Base-by-base conservation (phyloP, 805 yeast genomes). In the Ogataea neopini region DNA sequence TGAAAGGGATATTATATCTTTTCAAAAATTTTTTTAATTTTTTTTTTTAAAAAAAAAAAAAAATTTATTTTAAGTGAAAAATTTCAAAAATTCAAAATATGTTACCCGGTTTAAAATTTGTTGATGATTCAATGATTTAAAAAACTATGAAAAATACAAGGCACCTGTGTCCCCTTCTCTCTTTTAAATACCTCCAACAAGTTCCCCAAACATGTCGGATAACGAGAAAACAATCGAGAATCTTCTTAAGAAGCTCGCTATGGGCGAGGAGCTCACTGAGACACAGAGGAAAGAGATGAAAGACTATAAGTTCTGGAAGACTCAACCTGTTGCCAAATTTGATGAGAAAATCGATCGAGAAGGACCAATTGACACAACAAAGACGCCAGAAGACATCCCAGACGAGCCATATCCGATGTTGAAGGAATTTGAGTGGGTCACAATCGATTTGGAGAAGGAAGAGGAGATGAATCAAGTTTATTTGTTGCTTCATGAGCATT, bases 271-370 rank as follows among this genome's bases (percentile, higher is more conserved):
- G 52, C 69, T 83, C 40, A 72, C 74, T n/a, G 81, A 74, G 37
- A 72, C 76, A 26, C 84, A 84, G 64, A 72, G 77, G 57, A 84
- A 83, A 53, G 79, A 83, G 18, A 89, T 90, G 87, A 82, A 86
- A 44, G 96, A 91, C 62, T 88, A 91, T 73, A 88, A 87, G 70
- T 94, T 94, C 70, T 94, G 99, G 99, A 88, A 86, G 61, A 94
- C 99, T 2, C 99, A 94, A 69, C 99, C 99, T 0, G 98, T 94
- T 17, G 79, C 90, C 7, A 74, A 74, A 25, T 81, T 91, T 53
- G 87, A 87, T 62, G 94, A 85, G 60, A 64, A 72, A 37, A 74
- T 85, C 38, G 74, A 70, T 5, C 65, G 72, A 9, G 96, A 89
- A 61, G 97, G 97, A 0, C 92, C 96, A 6, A 88, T 91, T 54